These are phyloP conservation scores for Phallus indusiatus DNA, from an alignment of 768 basidiomycete species.

Conservation along the genomic window DNA sequence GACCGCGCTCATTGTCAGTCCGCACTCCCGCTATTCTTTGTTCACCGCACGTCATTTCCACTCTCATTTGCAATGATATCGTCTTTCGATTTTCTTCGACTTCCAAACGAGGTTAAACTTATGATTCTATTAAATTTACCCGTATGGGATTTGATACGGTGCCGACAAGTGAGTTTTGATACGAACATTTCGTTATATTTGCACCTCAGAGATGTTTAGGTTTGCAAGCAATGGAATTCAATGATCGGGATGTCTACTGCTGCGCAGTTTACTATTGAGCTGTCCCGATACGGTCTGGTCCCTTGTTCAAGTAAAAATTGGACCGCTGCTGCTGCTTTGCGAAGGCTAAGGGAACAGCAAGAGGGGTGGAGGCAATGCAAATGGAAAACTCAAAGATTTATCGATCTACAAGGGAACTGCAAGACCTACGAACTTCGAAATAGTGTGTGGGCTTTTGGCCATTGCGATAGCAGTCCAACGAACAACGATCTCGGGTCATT, in stretches of 20 bases:
- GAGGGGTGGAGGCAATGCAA: slow-evolving; percentile 2
- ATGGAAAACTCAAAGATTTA: background rate
- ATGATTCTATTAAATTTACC: background rate
- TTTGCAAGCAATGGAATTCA: background rate
- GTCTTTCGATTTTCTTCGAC: background rate
- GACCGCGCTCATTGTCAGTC: no score
- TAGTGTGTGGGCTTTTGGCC: slow-evolving; percentile 2
- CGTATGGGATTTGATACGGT: background rate
- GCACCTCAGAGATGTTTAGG: background rate
- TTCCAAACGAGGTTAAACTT: background rate
- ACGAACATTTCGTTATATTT: background rate
- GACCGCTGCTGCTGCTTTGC: background rate
- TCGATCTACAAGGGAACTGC: background rate
- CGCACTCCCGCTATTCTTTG: background rate
- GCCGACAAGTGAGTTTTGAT: background rate
- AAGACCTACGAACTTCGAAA: slow-evolving; percentile 7
- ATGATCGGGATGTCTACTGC: background rate
- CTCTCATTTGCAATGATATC: background rate
- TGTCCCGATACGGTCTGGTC: background rate
- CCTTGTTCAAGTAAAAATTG: background rate
- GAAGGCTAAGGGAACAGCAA: slow-evolving; percentile 5
- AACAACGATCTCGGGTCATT: background rate
- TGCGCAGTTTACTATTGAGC: slow-evolving; percentile 5
- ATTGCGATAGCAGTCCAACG: background rate
- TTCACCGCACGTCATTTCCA: background rate